Base-by-base conservation (phyloP, 106 monocot genomes). In the Dioscorea zingiberensis region DNA sequence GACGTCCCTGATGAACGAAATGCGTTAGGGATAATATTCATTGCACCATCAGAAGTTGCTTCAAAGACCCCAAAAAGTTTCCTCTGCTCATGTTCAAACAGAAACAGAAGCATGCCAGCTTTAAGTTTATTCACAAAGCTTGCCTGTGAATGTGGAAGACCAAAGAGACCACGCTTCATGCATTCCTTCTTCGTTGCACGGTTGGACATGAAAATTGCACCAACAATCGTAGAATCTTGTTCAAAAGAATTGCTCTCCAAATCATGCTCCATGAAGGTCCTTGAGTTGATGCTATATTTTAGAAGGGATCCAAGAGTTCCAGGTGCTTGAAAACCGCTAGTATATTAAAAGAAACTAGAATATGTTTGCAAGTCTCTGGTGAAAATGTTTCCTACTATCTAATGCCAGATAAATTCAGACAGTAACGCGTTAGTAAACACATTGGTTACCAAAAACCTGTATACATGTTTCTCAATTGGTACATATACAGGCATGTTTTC, bases 161-260 rank as follows among this genome's bases (percentile, higher is more conserved):
- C 91, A 77, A 91, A 91, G 71, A 87, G 63, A 44, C 84, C 79
- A 26, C 73, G 49, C 4, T 66, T 13, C 17, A 91, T 44, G 60
- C 81, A 91, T 67, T 87, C 84, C 60, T 70, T 63, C 73, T 81
- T 91, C 59, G 78, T 84, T 22, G 2, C 18, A 15, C 66, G 78
- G 59, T 84, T 91, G 44, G 79, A 78, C 79, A 91, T 87, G 59
- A 91, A 81, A 66, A 91, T 87, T 27, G 91, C 91, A 76, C 91
- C 91, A 1, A 22, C 8, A 66, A 54, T 17, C 38, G 21, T 13
- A 27, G 48, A 62, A 19, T 22, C 62, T 51, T 29, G 10, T 25
- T 47, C 65, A 60, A 44, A n/a, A 8, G 44, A 28, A 7, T n/a
- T 48, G 19, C 2, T 62, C 46, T 59, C 53, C 8, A 32, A 46